Evolutionary conservation across 768 basidiomycete genomes (phyloP).

Genomic region (Mycena chlorophos): DNA sequence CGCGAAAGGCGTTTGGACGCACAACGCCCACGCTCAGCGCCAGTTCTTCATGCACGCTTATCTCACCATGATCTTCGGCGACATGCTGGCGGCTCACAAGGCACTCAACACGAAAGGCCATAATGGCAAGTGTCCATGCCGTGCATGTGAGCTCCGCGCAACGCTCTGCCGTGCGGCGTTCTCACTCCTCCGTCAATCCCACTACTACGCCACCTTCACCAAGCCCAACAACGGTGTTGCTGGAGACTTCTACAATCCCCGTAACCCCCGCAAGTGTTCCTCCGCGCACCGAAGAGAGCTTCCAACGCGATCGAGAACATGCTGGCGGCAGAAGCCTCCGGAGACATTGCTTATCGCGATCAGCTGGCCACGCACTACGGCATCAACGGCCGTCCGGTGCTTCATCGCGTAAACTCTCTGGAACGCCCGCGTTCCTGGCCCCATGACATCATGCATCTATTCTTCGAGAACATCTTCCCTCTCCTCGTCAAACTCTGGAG

Average conservation of each 20-base stretch:
- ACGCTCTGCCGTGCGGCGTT: constrained; percentile 21
- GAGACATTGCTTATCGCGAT: too few species aligned
- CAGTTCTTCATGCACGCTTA: constrained; percentile 3
- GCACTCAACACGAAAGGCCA: constrained; percentile 20
- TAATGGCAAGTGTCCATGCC: constrained; percentile 16
- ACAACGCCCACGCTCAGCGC: constrained; percentile 19
- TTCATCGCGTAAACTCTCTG: constrained; percentile 32
- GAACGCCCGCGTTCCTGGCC: constrained; percentile 42
- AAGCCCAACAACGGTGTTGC: too few species aligned
- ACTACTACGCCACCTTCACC: too few species aligned
- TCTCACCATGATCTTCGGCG: constrained; percentile 1
- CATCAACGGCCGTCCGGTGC: constrained; percentile 35
- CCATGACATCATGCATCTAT: constrained; percentile 52
- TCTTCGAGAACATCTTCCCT: constrained; percentile 44
- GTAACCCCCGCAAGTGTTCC: too few species aligned
- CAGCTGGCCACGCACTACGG: constrained; percentile 31
- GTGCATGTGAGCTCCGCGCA: constrained; percentile 37
- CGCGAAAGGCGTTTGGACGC: constrained; percentile 32
- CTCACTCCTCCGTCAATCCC: too few species aligned
- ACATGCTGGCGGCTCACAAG: constrained; percentile 11
- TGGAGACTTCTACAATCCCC: too few species aligned
- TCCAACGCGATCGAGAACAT: too few species aligned
- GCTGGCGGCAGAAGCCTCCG: too few species aligned
- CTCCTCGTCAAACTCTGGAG: constrained; percentile 46
- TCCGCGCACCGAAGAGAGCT: too few species aligned